These are phyloP conservation scores for Podospora pseudocomata DNA, from an alignment of 495 filamentous ascomycete genomes.

Conservation along the genomic window DNA sequence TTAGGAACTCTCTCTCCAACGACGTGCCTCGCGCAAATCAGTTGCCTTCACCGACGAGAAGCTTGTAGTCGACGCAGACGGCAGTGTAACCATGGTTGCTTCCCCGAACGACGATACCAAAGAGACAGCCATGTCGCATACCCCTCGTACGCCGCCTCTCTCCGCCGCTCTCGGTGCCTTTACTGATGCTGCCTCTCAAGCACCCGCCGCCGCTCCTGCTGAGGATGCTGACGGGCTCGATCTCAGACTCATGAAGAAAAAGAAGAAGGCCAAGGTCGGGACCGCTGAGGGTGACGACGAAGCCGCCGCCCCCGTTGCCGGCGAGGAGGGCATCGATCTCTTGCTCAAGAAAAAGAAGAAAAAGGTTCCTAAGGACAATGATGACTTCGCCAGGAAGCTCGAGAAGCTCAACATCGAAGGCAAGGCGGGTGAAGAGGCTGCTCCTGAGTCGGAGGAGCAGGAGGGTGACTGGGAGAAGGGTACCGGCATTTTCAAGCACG, in stretches of 20 bases:
- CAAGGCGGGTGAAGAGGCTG: conserved; percentile 53
- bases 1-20: conserved; percentile 47
- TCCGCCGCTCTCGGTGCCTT: conserved; percentile 48
- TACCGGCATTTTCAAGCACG: conserved; percentile 90
- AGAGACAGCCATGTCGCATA: conserved; percentile 68
- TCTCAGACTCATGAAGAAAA: conserved; percentile 54
- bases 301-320: conserved; percentile 23
- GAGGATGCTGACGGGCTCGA: conserved; percentile 43
- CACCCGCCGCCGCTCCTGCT: conserved; percentile 58
- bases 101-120: conserved; percentile 61
- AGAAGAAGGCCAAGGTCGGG: conserved; percentile 75
- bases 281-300: conserved; percentile 61
- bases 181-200: conserved; percentile 44
- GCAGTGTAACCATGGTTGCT: conserved; percentile 63
- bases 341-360: conserved; percentile 93
- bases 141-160: conserved; percentile 57
- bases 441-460: conserved; percentile 43
- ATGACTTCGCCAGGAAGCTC: conserved; percentile 56
- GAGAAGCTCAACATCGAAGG: conserved; percentile 76
- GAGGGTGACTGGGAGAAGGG: conserved; percentile 80
- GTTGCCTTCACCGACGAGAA: conserved; percentile 85
- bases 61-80: conserved; percentile 80
- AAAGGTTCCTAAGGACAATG: conserved; percentile 67
- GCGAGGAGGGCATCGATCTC: conserved; percentile 48
- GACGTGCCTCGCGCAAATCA: conserved; percentile 67